These are phyloP conservation scores for Apiospora rasikravindrae DNA, from an alignment of 2,329 filamentous ascomycete genomes.

Conservation along the genomic window DNA sequence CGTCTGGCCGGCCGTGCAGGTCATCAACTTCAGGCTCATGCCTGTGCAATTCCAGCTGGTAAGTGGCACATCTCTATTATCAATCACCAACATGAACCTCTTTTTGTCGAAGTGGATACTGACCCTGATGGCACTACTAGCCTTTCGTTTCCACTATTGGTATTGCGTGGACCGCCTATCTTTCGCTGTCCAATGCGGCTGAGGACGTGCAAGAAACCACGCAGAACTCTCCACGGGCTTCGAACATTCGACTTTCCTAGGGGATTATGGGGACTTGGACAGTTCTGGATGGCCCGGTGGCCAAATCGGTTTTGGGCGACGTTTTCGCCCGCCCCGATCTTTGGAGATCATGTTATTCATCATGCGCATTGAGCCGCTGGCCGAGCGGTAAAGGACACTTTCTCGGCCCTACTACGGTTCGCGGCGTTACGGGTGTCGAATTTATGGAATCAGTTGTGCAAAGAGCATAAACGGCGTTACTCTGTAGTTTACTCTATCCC, in stretches of 20 bases:
- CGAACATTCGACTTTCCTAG: slow-evolving; percentile 42
- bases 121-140: slow-evolving; percentile 50
- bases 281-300: neutral
- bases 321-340: neutral
- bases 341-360: slow-evolving; percentile 9
- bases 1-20: slow-evolving; percentile 93
- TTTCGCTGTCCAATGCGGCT: slow-evolving; percentile 87
- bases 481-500: neutral
- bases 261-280: neutral
- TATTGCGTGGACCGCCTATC: slow-evolving; percentile 97
- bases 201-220: slow-evolving; percentile 62
- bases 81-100: neutral
- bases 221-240: slow-evolving; percentile 37
- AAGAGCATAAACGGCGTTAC: slow-evolving; percentile 6
- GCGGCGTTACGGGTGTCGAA: slow-evolving; percentile 4
- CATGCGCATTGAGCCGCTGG: slow-evolving; percentile 12
- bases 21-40: slow-evolving; percentile 95
- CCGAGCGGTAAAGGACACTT: slow-evolving; percentile 13
- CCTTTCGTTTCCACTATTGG: slow-evolving; percentile 95
- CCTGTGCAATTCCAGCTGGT: slow-evolving; percentile 97
- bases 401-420: slow-evolving; percentile 12
- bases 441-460: slow-evolving; percentile 7
- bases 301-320: neutral
- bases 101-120: slow-evolving; percentile 14
- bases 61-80: slow-evolving; percentile 46